These are phyloP conservation scores for Elsinoe fawcettii DNA, from an alignment of 2,329 filamentous ascomycete species.

Conservation along the genomic window DNA sequence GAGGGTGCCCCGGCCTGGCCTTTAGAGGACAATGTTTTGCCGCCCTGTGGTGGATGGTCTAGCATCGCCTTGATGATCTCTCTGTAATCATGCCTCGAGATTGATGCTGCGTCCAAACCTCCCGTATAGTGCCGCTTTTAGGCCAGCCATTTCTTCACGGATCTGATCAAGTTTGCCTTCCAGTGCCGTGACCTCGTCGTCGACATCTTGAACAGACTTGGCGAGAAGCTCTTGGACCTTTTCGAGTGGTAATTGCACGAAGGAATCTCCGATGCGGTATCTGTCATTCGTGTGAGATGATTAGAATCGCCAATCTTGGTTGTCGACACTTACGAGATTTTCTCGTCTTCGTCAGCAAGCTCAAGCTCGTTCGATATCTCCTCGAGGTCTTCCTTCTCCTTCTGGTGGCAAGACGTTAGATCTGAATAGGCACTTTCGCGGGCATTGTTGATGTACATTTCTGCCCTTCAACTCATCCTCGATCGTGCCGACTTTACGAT, in stretches of 20 bases:
- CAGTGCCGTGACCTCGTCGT: slow-evolving; percentile 64
- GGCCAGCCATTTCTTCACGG: slow-evolving; percentile 76
- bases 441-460: slow-evolving; percentile 50
- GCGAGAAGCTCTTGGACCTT: slow-evolving; percentile 83
- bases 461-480: slow-evolving; percentile 76
- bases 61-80: too few species aligned
- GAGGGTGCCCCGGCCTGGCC: not conserved
- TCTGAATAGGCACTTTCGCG: too few species aligned
- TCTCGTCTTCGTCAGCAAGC: slow-evolving; percentile 88
- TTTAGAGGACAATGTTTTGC: too few species aligned
- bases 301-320: not conserved
- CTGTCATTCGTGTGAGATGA: slow-evolving; percentile 39
- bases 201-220: slow-evolving; percentile 62
- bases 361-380: slow-evolving; percentile 88
- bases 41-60: too few species aligned
- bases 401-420: slow-evolving; percentile 46
- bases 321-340: slow-evolving; percentile 64
- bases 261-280: slow-evolving; percentile 95
- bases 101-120: slow-evolving; percentile 97
- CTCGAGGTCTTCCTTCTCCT: slow-evolving; percentile 96
- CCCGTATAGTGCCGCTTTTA: slow-evolving; percentile 90
- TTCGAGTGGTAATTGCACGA: slow-evolving; percentile 74
- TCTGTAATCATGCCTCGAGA: slow-evolving; percentile 62
- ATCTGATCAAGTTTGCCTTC: slow-evolving; percentile 69
- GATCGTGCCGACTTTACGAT: slow-evolving; percentile 71